Percentiles rank a stretch among this genome's conserved stretches.
Conservation (phyloP, 495 filamentous ascomycete genomes). For the Sphaerosporella brunnea region DNA sequence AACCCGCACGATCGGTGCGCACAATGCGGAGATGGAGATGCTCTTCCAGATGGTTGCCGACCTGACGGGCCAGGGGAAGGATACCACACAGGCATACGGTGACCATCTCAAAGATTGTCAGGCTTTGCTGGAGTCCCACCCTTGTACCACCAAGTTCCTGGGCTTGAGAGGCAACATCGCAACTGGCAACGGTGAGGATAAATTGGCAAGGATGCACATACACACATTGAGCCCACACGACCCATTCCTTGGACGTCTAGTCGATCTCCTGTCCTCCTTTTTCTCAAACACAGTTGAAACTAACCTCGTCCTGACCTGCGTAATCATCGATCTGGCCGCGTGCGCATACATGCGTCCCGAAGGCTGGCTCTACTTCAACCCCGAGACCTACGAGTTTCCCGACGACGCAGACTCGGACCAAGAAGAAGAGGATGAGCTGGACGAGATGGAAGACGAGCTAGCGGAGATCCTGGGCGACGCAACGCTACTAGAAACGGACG, state of each 20-base stretch:
- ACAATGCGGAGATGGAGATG: conserved; percentile 61
- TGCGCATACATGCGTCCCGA: conserved; percentile 72
- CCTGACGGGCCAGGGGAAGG: conserved; percentile 48
- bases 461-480: conserved; percentile 19
- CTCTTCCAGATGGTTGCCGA: conserved; percentile 53
- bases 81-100: conserved; percentile 63
- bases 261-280: conserved; percentile 56
- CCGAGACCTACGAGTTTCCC: conserved; percentile 37
- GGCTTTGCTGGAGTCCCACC: conserved; percentile 59
- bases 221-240: conserved; percentile 54
- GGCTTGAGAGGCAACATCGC: conserved; percentile 37
- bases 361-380: conserved; percentile 72
- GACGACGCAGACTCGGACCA: conserved; percentile 29
- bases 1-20: conserved; percentile 54
- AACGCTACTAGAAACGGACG: neutral
- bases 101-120: conserved; percentile 66
- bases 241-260: conserved; percentile 51
- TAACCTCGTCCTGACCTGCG: conserved; percentile 71
- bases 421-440: conserved; percentile 20
- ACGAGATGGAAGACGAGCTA: conserved; percentile 19
- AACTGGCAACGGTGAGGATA: conserved; percentile 22
- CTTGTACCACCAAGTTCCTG: conserved; percentile 46
- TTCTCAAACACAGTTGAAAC: conserved; percentile 78
- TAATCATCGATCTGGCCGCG: conserved; percentile 60
- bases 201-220: conserved; percentile 33